Percentiles rank a stretch among this genome's conserved stretches.
Evolutionary conservation across 148 eudicot species (phyloP).

Genomic region (Persicaria tinctoria): DNA sequence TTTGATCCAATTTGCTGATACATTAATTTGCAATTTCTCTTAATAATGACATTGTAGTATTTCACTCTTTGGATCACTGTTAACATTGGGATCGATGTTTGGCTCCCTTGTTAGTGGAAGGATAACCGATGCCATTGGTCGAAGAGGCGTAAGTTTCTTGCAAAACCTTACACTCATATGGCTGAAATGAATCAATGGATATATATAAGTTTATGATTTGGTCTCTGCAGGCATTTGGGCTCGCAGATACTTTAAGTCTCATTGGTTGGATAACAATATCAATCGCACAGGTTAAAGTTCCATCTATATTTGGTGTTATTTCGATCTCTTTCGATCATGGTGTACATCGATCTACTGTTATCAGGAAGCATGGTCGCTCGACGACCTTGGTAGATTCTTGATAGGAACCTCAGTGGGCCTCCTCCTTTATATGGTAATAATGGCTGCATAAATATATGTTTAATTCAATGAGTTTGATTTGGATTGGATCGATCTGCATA

Average conservation of each 20-base stretch:
- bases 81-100: slow-evolving; percentile 18
- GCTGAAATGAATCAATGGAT: neutral
- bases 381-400: slow-evolving; percentile 27
- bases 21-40: neutral
- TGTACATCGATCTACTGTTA: neutral
- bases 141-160: slow-evolving; percentile 25
- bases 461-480: neutral
- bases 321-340: too few relatives aligned
- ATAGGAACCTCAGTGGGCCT: slow-evolving; percentile 20
- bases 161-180: neutral
- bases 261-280: slow-evolving; percentile 27
- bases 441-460: neutral
- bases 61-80: slow-evolving; percentile 30
- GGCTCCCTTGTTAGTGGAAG: slow-evolving; percentile 27
- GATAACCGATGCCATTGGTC: slow-evolving; percentile 26
- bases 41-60: slow-evolving; percentile 18
- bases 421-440: slow-evolving; percentile 10
- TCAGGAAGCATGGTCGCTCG: slow-evolving; percentile 7
- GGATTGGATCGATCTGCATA: neutral
- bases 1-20: too few relatives aligned
- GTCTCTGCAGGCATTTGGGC: slow-evolving; percentile 17
- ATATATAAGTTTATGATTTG: neutral
- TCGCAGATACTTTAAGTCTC: slow-evolving; percentile 15
- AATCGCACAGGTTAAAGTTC: slow-evolving; percentile 18
- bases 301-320: too few relatives aligned